Evolutionary conservation across 306 rosid genomes (phyloP), one percentile per base, ranked within the genome.

Genomic region (Begonia masoniana): DNA sequence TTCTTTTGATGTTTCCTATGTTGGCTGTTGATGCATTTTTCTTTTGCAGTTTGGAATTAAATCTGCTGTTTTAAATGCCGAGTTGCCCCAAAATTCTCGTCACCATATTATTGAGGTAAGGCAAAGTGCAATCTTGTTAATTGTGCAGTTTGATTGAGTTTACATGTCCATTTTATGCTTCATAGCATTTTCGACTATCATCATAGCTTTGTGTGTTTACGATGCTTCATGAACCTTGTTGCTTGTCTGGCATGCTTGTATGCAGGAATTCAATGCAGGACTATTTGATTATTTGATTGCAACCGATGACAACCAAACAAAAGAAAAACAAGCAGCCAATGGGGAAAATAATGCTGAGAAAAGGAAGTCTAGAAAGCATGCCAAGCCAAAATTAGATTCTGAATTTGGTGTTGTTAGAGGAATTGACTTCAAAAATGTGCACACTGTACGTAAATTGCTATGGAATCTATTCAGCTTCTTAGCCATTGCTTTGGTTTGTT

Each of bases 321-420:
- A 77, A 56, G 88, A 78, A 71, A 85, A 79, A 69, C 82, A 81
- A 62, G 84, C 74, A 65, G 64, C 66, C 61, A 58, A 57, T 46
- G 74, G 56, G 43, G 80, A 75, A 52, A 70, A 51, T 63, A 83
- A 56, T 51, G 62, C 43, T 19, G 80, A 78, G 49, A 51, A 55
- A 47, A 72, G 41, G 61, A 79, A 60, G 55, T 78, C 80, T 50
- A 77, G 62, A 68, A 83, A 71, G 39, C 68, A 57, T 15, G 24
- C 56, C 50, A 86, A 83, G 71, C 71, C 59, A 59, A 86, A 81
- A 71, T 41, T 73, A 31, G 96, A 91, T 68, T 75, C 96, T 65
- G 99, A 91, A 68, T 91, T 86, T 64, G 99, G 96, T 59, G 99
- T 91, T 31, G 99, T 86, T 15, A 76, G 99, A 64, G 99, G 99